Base-by-base conservation (phyloP, 441 rosid genomes). In the Bocquillonia castaneifolia region DNA sequence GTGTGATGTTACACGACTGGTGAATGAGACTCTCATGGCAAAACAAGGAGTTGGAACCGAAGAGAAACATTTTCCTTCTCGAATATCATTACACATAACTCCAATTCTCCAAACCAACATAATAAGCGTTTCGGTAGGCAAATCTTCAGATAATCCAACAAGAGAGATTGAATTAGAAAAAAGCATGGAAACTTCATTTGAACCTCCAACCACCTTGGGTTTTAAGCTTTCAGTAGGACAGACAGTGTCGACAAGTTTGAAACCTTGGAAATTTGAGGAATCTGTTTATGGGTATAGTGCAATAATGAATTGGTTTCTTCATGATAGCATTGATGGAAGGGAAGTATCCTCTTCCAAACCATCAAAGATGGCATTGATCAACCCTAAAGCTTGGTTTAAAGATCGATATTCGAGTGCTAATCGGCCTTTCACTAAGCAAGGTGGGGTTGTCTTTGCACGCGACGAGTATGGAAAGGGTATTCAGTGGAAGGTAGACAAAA, bases 211-310 rank as follows among this genome's bases (percentile, higher is more conserved):
- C 73, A 68, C 85, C 77, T 64, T 86, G 44, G 96, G 88, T 13
- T 77, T 93, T 39, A 86, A 77, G 75, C 74, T 85, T 2, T 75
- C 96, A 0, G 85, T 84, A 0, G 89, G 79, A 12, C 96, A 89
- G 69, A 80, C 87, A 10, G 72, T 68, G 51, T 88, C 88, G 0
- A 73, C 80, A 54, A 91, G 80, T 80, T 67, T 93, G 73, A 88
- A 80, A 55, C 94, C 96, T 4, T 91, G 98, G 97, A 89, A 86
- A 59, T 93, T 87, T 12, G 97, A 90, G 75, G 83, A 89, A 69
- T 86, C 90, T 13, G 88, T 87, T 10, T 66, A 72, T 31, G 97
- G 94, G 2, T 86, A 84, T 37, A 82, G 89, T 10, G 84, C 88
- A 8, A 73, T 66, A 18, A 47, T 91, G 75, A 86, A 85, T 62